A percentile compares a stretch with the other conserved stretches of the same genome.
Conservation (phyloP, 1,284 basidiomycete genomes). For the Pseudozyma thailandica region DNA sequence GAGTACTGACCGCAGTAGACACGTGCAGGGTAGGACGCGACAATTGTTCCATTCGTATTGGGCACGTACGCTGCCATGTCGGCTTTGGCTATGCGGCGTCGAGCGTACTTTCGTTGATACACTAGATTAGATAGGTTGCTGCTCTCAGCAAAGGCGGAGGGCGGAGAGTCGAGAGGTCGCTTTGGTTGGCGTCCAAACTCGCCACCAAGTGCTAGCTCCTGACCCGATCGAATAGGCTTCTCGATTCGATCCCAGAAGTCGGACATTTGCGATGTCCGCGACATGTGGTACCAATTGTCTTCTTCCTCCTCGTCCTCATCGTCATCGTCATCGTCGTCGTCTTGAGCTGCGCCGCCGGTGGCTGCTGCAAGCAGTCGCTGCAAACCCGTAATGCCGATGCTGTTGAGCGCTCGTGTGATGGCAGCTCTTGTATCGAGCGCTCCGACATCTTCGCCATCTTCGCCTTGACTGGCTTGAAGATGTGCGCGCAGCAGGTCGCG, state of each 20-base stretch:
- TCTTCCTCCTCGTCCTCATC: conserved; percentile 46
- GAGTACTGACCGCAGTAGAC: conserved; percentile 95
- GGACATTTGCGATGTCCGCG: conserved; percentile 36
- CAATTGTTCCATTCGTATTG: conserved; percentile 85
- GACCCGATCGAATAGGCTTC: conserved; percentile 78
- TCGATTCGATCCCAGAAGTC: conserved; percentile 67
- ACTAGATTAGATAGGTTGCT: conserved; percentile 43
- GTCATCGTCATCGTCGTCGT: conserved; percentile 43
- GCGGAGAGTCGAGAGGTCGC: conserved; percentile 34
- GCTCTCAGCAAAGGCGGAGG: conserved; percentile 39
- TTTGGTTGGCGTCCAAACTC: conserved; percentile 79
- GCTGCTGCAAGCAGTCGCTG: conserved; percentile 50
- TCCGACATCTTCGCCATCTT: conserved; percentile 15
- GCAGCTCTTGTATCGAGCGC: conserved; percentile 26
- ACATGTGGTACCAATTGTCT: conserved; percentile 44
- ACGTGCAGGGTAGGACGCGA: conserved; percentile 81
- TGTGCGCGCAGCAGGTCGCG: conserved; percentile 45
- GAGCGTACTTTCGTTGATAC: conserved; percentile 40
- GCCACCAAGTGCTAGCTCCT: conserved; percentile 79
- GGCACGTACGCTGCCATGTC: conserved; percentile 74
- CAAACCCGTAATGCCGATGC: conserved; percentile 50
- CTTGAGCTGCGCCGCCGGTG: conserved; percentile 31
- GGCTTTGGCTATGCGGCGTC: conserved; percentile 69
- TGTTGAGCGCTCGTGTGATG: conserved; percentile 39
- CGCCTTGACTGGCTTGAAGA: conserved; percentile 18